A percentile compares a stretch with the other conserved stretches of the same genome.
phyloP scores from a whole-genome alignment of 129 eudicot genomes.

The Flaveria trinervia region DNA sequence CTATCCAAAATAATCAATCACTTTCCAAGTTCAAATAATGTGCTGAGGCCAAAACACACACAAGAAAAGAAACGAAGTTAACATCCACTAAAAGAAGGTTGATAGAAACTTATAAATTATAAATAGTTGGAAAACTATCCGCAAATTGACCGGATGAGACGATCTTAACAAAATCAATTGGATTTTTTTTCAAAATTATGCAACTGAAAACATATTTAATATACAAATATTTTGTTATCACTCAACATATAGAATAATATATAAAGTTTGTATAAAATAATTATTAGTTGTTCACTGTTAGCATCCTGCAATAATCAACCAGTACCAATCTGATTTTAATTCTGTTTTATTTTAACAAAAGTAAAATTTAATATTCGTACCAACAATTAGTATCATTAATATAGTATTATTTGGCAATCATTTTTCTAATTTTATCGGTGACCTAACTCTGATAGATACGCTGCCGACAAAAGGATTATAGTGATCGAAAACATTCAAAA shows the following conservation, averaged over 20 bases:
- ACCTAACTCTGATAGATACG: constrained; percentile 10
- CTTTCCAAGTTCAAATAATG: constrained; percentile 32
- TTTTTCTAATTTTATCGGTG: not conserved
- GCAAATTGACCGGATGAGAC: not conserved
- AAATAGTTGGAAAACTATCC: not conserved
- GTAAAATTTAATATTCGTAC: constrained; percentile 1
- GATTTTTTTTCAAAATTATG: not conserved
- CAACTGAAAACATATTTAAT: constrained; percentile 1
- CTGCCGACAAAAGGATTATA: not conserved
- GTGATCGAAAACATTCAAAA: not conserved
- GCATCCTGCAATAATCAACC: not conserved
- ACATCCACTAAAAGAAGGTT: constrained; percentile 25
- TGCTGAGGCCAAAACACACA: constrained; percentile 20
- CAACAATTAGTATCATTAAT: not conserved
- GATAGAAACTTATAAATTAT: constrained; percentile 19
- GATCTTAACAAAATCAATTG: not conserved
- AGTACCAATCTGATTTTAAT: not conserved
- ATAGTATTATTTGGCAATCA: not conserved
- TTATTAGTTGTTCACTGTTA: not conserved
- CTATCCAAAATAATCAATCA: constrained; percentile 14
- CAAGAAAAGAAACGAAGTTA: constrained; percentile 26
- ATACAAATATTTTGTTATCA: not conserved
- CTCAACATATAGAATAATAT: not conserved
- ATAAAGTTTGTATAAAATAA: not conserved
- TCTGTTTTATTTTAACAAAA: not conserved